phyloP scores from a whole-genome alignment of 1,284 basidiomycete genomes.

The Cryptococcus sp. region DNA sequence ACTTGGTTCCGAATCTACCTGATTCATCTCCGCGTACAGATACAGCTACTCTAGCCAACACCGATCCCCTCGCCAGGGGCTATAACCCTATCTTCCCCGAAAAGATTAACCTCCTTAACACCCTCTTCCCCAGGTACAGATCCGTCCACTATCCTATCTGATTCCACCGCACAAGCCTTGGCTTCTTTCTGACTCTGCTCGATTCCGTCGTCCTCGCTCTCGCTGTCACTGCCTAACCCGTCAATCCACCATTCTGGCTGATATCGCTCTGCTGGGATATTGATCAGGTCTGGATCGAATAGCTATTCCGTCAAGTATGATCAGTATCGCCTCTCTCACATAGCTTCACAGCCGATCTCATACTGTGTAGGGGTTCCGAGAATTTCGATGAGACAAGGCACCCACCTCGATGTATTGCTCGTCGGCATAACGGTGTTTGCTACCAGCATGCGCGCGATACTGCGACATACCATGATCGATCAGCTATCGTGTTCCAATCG shows the following conservation, averaged over 20 bases:
- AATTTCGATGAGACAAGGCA: neutral
- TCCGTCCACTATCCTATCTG: slow-evolving; percentile 14
- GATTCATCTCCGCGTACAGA: no score
- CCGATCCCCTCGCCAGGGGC: neutral
- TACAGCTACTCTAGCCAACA: neutral
- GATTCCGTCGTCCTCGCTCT: slow-evolving; percentile 22
- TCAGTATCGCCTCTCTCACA: neutral
- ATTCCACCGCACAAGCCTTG: neutral
- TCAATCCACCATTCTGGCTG: slow-evolving; percentile 41
- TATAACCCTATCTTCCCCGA: neutral
- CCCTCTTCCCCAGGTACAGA: slow-evolving; percentile 11
- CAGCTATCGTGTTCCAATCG: neutral
- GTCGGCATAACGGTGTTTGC: slow-evolving; percentile 50
- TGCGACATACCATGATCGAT: slow-evolving; percentile 11
- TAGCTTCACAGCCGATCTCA: neutral
- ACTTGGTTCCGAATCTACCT: neutral
- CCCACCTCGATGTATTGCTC: slow-evolving; percentile 53
- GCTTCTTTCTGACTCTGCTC: slow-evolving; percentile 17
- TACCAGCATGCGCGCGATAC: slow-evolving; percentile 50
- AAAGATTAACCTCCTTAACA: slow-evolving; percentile 5
- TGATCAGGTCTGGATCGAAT: slow-evolving; percentile 51
- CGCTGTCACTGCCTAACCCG: slow-evolving; percentile 11
- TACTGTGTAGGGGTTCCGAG: neutral
- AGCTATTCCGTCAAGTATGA: slow-evolving; percentile 23
- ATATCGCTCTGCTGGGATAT: slow-evolving; percentile 36